A percentile compares a stretch with the other conserved stretches of the same genome.
phyloP scores from a whole-genome alignment of 805 yeast species.

The Kodamaea kakaduensis region DNA sequence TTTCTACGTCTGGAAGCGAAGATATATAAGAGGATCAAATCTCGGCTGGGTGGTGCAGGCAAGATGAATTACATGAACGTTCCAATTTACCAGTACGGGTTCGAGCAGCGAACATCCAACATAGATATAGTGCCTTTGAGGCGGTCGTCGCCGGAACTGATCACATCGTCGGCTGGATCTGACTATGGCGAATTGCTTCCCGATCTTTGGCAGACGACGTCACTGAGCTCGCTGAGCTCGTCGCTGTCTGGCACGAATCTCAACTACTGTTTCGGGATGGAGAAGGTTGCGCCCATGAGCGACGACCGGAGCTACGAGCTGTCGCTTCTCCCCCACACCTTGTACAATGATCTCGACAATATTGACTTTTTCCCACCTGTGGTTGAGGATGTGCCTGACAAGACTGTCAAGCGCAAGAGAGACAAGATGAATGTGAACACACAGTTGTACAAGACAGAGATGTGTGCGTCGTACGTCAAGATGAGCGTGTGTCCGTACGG shows the following conservation, averaged over 20 bases:
- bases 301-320: constrained; percentile 9
- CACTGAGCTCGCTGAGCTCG: constrained; percentile 6
- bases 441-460: constrained; percentile 82
- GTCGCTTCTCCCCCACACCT: constrained; percentile 21
- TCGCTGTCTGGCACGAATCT: constrained; percentile 11
- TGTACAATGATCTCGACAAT: constrained; percentile 12
- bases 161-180: constrained; percentile 12
- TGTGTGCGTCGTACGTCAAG: constrained; percentile 73
- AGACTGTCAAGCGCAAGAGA: neutral
- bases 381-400: neutral
- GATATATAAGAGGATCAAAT: constrained; percentile 4
- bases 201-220: constrained; percentile 29
- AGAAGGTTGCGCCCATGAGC: neutral
- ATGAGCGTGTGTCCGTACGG: constrained; percentile 80
- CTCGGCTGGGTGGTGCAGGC: neutral
- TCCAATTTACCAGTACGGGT: neutral
- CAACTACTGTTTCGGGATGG: constrained; percentile 11
- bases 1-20: neutral
- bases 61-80: neutral
- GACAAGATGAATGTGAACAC: constrained; percentile 40
- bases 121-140: constrained; percentile 6
- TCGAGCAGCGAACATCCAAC: constrained; percentile 1
- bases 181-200: constrained; percentile 27
- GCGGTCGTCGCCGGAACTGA: constrained; percentile 10
- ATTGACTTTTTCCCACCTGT: constrained; percentile 1